Evolutionary conservation across 345 rosid species (phyloP).

Genomic region (Draba incana): DNA sequence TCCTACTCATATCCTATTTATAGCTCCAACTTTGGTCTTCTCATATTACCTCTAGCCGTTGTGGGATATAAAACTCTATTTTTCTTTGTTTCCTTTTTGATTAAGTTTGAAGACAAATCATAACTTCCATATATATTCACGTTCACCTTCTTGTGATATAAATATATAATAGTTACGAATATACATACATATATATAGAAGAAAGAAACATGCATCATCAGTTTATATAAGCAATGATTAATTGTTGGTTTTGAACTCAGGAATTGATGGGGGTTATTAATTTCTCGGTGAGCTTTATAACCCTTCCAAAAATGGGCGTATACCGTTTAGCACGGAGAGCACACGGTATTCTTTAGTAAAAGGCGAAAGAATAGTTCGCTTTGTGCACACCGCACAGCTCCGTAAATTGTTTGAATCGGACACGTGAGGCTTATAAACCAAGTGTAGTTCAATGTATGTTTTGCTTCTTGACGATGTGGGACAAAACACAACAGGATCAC

Average conservation of each 20-base stretch:
- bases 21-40: background rate
- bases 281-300: background rate
- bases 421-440: too few relatives aligned
- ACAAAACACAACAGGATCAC: too few relatives aligned
- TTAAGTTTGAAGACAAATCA: background rate
- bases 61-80: background rate
- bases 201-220: background rate
- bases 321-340: conserved; percentile 2
- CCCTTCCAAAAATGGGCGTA: too few relatives aligned
- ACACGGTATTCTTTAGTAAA: conserved; percentile 66
- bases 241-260: background rate
- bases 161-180: background rate
- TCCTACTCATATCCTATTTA: background rate
- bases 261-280: background rate
- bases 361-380: conserved; percentile 64
- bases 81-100: background rate
- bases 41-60: background rate
- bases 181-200: background rate
- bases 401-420: background rate
- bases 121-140: background rate
- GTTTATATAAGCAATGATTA: background rate
- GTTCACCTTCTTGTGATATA: background rate
- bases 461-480: too few relatives aligned
- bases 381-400: conserved; percentile 42
- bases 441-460: too few relatives aligned